phyloP scores from a whole-genome alignment of 1,284 basidiomycete species.

The Pseudozyma sp. region DNA sequence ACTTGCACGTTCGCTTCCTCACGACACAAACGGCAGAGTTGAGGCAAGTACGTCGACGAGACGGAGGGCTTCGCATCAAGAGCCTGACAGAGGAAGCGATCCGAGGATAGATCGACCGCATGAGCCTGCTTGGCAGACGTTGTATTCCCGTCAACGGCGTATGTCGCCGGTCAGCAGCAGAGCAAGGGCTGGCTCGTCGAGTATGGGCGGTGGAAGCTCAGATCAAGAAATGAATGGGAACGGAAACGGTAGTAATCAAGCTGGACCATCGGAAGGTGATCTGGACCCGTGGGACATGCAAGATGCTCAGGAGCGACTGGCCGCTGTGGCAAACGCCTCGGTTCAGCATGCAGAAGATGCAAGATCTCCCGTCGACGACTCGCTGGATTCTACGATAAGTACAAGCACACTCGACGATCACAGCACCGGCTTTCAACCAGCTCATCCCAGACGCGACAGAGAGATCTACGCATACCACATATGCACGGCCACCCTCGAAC shows the following conservation, averaged over 20 bases:
- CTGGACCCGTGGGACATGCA: slow-evolving; percentile 53
- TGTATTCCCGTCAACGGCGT: slow-evolving; percentile 33
- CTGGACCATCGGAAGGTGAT: slow-evolving; percentile 44
- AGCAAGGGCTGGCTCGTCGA: background rate
- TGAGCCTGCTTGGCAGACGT: slow-evolving; percentile 44
- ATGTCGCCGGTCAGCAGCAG: slow-evolving; percentile 1
- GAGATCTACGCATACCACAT: slow-evolving; percentile 54
- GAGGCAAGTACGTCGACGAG: background rate
- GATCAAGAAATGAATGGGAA: background rate
- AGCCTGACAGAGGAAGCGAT: slow-evolving; percentile 6
- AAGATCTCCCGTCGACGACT: too few species aligned
- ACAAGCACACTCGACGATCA: background rate
- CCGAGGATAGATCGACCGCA: slow-evolving; percentile 20
- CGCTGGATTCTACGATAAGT: background rate
- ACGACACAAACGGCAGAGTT: background rate
- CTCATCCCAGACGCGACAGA: background rate
- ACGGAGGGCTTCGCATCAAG: slow-evolving; percentile 7
- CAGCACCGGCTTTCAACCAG: background rate
- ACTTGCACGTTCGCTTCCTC: background rate
- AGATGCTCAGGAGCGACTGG: slow-evolving; percentile 41
- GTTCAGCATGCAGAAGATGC: background rate
- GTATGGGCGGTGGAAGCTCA: background rate
- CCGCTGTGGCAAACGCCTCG: slow-evolving; percentile 16
- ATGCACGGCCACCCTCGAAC: slow-evolving; percentile 40
- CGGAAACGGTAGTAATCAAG: background rate